Conservation (phyloP, 1,284 basidiomycete genomes). For the Thelephora terrestris region DNA sequence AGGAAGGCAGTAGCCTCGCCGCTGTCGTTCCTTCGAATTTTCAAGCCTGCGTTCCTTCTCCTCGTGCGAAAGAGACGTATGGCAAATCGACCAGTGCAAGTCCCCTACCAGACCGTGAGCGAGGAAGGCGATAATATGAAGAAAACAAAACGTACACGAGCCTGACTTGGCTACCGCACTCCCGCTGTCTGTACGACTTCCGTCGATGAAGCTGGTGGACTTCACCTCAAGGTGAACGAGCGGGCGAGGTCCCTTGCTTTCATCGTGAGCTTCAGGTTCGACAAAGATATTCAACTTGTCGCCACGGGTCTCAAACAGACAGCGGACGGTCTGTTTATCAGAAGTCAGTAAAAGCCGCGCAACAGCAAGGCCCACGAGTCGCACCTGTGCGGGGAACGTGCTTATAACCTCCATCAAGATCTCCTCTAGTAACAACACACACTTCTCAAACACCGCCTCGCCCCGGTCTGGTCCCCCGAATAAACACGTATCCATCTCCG, state of each 20-base stretch:
- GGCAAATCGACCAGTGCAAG: conserved; percentile 38
- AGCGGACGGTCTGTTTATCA: conserved; percentile 39
- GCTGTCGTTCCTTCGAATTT: conserved; percentile 29
- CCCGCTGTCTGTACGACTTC: conserved; percentile 20
- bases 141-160: background rate
- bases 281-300: conserved; percentile 51
- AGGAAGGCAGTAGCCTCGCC: conserved; percentile 35
- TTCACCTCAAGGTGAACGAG: conserved; percentile 33
- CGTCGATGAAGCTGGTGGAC: conserved; percentile 26
- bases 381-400: conserved; percentile 60
- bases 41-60: conserved; percentile 26
- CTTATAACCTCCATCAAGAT: conserved; percentile 51
- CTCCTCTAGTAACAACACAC: conserved; percentile 64
- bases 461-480: conserved; percentile 62
- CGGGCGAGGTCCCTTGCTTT: conserved; percentile 22
- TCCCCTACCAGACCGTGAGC: conserved; percentile 33
- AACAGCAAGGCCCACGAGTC: conserved; percentile 12
- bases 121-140: background rate
- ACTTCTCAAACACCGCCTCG: conserved; percentile 70
- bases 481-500: conserved; percentile 80
- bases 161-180: conserved; percentile 21
- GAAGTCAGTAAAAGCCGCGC: background rate
- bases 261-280: conserved; percentile 45
- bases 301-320: conserved; percentile 47
- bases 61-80: conserved; percentile 21